Base-by-base conservation (phyloP, 108 stramenopile genomes). In the Mayamaea pseudoterrestris region DNA sequence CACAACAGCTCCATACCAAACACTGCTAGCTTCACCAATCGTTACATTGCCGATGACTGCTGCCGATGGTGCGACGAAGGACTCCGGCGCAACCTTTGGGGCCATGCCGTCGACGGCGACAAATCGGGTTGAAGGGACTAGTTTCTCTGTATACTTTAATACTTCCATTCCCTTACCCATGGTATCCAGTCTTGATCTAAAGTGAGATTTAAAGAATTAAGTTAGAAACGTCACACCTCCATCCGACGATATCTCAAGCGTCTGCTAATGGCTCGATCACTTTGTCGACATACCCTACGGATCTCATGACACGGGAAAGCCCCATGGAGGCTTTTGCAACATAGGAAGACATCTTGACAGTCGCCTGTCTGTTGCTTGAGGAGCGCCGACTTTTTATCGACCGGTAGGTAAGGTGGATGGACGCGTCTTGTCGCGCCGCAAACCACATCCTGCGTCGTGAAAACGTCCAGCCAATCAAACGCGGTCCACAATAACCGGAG, bases 1-100 rank as follows among this genome's bases (percentile, higher is more conserved):
- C 20, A 92, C 68, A 5, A 75, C 78, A 42, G 85, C 80, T 28
- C 85, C 85, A 46, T 92, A 92, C 90, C 90, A 92, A 22, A 92
- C 69, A 61, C 77, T 75, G 31, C 29, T 31, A 11, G 74, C 69
- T 22, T 66, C 47, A 16, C 83, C 85, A 41, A 92, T 59, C 13
- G 73, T 73, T 18, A 92, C 85, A 55, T 83, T 62, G 6, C 90
- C 90, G 30, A 92, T 76, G 5, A 92, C 68, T 13, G 66, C 66
- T 17, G 90, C 84, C 0, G 78, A 77, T 1, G 90, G 90, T 3
- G 85, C 83, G 21, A 92, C 72, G 53, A 82, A 82, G 53, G 76
- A 71, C 27, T 74, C 66, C 35, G 71, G 70, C 18, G 71, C 62
- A 14, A 83, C 67, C 1, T 65, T 59, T 14, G 90, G 90, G 9